Evolutionary conservation across 352 stramenopile species (phyloP), one percentile per base, ranked within the genome.

Genomic region (Saprolegnia parasitica): DNA sequence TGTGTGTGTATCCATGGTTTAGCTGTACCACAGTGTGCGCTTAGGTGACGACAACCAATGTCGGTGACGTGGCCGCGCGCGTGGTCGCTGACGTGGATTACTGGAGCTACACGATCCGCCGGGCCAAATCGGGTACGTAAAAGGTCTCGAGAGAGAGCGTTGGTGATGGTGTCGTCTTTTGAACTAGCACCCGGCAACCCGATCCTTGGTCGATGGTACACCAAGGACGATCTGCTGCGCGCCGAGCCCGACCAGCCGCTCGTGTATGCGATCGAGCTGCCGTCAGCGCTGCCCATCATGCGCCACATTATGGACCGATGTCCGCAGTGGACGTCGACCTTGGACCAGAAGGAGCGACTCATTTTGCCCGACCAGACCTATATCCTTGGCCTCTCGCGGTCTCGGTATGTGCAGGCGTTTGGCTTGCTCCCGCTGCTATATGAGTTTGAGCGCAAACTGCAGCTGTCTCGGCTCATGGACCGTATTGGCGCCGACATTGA

Each of bases 381-480:
- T 16, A 75, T 83, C 1, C 68, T 95, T 20, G 74, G 79, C 0
- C 47, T 95, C 39, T 81, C 75, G 39, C 90, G 89, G 73, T 84
- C 77, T 35, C 80, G 78, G 21, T 93, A 86, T 35, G 91, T 93
- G 67, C 79, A 93, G 67, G 85, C 80, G 10, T 91, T 93, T 71
- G 83, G 87, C 8, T 77, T 95, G 37, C 75, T 95, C n/a, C 85
- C 87, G 21, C 66, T 95, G 55, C 74, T 95, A 5, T 93, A 93
- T 54, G 87, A 95, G 60, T 95, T 95, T 68, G 87, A 95, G 65
- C 83, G 87, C 68, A 95, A 95, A 67, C 92, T 84, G 47, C 87
- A 95, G 67, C 87, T 95, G 67, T 93, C 87, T 18, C 78, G 84
- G n/a, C 74, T 95, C n/a, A 95, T 95, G 87, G 72, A 46, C 0